Evolutionary conservation across 2,329 filamentous ascomycete species (phyloP), one percentile per base, ranked within the genome.

Genomic region (Aphanocladium album): DNA sequence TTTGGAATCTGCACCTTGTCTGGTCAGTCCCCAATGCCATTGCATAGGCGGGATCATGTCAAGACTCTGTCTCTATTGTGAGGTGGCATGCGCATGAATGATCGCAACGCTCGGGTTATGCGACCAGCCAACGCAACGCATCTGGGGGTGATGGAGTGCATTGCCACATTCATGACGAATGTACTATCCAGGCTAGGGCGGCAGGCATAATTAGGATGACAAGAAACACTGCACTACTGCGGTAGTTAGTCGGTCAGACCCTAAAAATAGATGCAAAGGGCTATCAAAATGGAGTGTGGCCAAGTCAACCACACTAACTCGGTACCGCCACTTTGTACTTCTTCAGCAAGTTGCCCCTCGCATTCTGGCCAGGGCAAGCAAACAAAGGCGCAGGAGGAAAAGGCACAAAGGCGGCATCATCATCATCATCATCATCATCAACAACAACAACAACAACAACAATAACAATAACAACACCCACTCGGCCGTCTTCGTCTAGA

Each of bases 251-350:
- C 52, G 25, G 25, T 37, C 9, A 30, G 33, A 30, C 54, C 30
- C 54, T 57, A 57, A 57, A 57, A 57, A 57, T 57, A 57, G 54
- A 49, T 14, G 54, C 7, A 25, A 39, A 19, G 53, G 9, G 25
- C 25, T 25, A 41, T 19, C 51, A 23, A 12, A 35, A 7, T 39
- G 19, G 33, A 39, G 54, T 3, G 35, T 17, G 35, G 35, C 35
- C 35, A 17, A 39, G 35, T 39, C 35, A 11, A 30, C 35, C 35
- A 39, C 35, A 14, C 9, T 39, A 5, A 9, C 30, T 30, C 5
- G 30, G 30, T 39, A 39, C 35, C 16, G 35, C 35, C 35, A 39
- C 35, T 8, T 39, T 39, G 6, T 39, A 39, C 12, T 39, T 39
- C 35, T 39, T 39, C 35, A 39, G 16, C 5, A 39, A 39, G 35